Percentiles rank a stretch among this genome's conserved stretches.
These are phyloP conservation scores for Hanseniaspora occidentalis DNA, from an alignment of 805 yeast genomes.

Conservation along the genomic window DNA sequence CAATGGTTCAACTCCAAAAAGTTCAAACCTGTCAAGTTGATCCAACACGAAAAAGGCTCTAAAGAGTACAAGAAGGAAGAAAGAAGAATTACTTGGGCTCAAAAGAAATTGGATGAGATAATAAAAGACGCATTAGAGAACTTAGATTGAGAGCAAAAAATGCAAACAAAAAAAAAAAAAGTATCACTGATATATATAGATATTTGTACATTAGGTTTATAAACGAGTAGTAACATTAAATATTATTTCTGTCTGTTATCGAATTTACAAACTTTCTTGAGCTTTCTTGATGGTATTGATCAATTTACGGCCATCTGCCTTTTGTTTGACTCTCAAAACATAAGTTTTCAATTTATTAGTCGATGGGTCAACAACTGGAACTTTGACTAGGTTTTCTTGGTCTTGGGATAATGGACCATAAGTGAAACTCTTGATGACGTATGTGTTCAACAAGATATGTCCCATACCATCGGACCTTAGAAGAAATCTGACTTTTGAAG, in stretches of 20 bases:
- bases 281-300: slow-evolving; percentile 11
- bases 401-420: slow-evolving; percentile 45
- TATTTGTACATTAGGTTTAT: background rate
- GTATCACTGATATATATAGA: background rate
- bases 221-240: background rate
- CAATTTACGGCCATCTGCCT: slow-evolving; percentile 24
- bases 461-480: slow-evolving; percentile 85
- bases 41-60: slow-evolving; percentile 10
- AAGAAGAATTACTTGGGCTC: slow-evolving; percentile 24
- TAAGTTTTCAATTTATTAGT: slow-evolving; percentile 49
- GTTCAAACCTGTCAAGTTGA: slow-evolving; percentile 14
- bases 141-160: slow-evolving; percentile 1
- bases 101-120: slow-evolving; percentile 3
- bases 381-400: slow-evolving; percentile 50
- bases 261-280: slow-evolving; percentile 19
- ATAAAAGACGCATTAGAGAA: slow-evolving; percentile 8
- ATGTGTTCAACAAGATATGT: slow-evolving; percentile 59
- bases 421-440: slow-evolving; percentile 41
- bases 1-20: slow-evolving; percentile 21
- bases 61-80: slow-evolving; percentile 18
- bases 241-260: slow-evolving; percentile 2
- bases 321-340: slow-evolving; percentile 56
- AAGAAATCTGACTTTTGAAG: slow-evolving; percentile 50
- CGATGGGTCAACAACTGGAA: slow-evolving; percentile 47
- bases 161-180: background rate